Base-by-base conservation (phyloP, 1,284 basidiomycete genomes). In the Puccinia horiana region DNA sequence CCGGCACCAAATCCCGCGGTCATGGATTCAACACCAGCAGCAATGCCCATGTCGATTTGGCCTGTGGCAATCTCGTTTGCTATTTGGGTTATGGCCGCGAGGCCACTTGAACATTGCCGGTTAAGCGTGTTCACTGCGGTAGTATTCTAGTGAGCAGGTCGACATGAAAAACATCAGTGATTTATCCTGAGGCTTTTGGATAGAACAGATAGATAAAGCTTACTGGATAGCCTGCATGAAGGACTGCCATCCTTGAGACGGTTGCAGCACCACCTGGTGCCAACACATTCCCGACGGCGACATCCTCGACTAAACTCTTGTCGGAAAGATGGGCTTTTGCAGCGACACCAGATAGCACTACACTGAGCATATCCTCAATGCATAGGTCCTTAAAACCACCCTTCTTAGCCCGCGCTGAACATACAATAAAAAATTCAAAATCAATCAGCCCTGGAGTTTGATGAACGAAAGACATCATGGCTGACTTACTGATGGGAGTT, bases 21-120 rank as follows among this genome's bases (percentile, higher is more conserved):
- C 96, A 99, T 99, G 72, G 92, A 93, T 89, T 99, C 96, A 54
- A 96, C 95, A 86, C 96, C 96, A 72, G 94, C 94, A 86, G 93
- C 94, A 88, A 84, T 84, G 42, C 84, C 84, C 47, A 86, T 82
- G 79, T 86, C 85, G 83, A 88, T 88, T 81, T 86, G 86, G 11
- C 86, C 86, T 3, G 84, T 83, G 11, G 86, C 83, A 86, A 99
- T 98, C 87, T 94, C 90, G 87, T 94, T 94, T 76, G 96, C 95
- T 84, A 98, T 95, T 87, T 94, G 91, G 88, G 92, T 93, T 83
- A 97, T 91, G 44, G 95, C 92, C 49, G 93, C 92, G 74, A 99
- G 90, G 83, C 96, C 95, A 44, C 93, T 95, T 0, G 95, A 96
- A 88, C 96, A 99, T 87, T 96, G 95, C 81, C 96, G 90, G 89